Conservation (phyloP, 1,139 yeast genomes). For the Yamadazyma sp. region DNA sequence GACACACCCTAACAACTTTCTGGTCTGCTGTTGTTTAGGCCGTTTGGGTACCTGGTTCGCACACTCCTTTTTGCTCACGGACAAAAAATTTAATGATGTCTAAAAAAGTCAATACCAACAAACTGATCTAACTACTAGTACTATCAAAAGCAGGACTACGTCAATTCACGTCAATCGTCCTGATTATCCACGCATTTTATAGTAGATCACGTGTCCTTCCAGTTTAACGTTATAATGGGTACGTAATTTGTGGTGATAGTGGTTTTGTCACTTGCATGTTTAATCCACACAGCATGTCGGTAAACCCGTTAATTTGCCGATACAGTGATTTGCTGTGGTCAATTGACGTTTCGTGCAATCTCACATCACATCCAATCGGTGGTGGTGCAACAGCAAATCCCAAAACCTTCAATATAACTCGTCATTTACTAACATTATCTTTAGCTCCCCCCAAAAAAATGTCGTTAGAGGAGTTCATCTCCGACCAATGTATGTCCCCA, state of each 20-base stretch:
- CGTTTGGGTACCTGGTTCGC: neutral
- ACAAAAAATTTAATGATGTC: constrained; percentile 2
- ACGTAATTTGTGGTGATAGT: neutral
- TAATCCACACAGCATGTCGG: no score
- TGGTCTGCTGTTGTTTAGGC: no score
- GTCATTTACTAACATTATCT: constrained; percentile 13
- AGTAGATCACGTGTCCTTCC: neutral
- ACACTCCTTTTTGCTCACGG: constrained; percentile 1
- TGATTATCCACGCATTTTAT: neutral
- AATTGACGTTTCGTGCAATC: no score
- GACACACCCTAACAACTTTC: no score
- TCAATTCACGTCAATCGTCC: neutral
- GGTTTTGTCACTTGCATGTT: no score
- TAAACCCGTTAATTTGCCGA: neutral
- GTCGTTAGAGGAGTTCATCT: constrained; percentile 53
- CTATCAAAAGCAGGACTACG: neutral
- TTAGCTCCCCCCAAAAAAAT: constrained; percentile 45
- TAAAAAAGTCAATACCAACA: neutral
- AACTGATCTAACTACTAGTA: neutral
- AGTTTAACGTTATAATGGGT: constrained; percentile 1
- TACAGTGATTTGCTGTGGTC: no score
- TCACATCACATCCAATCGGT: no score
- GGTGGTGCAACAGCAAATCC: neutral
- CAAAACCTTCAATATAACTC: no score
- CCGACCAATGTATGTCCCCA: constrained; percentile 48